Evolutionary conservation across 2,329 filamentous ascomycete species (phyloP).

Genomic region (Penicillium sp.): DNA sequence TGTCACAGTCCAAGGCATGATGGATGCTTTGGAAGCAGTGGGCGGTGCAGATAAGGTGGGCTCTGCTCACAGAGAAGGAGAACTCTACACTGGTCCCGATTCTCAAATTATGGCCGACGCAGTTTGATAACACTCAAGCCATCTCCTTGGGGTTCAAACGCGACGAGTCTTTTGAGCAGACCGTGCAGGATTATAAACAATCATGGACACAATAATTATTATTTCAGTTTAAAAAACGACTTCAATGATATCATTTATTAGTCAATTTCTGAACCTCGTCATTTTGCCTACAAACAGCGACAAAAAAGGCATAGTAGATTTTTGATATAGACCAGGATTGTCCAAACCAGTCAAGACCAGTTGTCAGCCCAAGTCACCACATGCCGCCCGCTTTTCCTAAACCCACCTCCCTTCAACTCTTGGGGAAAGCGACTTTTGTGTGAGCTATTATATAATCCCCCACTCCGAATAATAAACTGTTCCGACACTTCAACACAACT

Average conservation of each 20-base stretch:
- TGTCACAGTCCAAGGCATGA: conserved; percentile 55
- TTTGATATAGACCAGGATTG: neutral
- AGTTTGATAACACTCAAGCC: conserved; percentile 54
- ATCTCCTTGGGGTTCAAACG: conserved; percentile 51
- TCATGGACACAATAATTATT: conserved; percentile 16
- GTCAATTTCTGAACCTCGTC: neutral
- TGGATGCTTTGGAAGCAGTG: conserved; percentile 55
- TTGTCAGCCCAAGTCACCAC: neutral
- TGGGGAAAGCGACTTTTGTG: neutral
- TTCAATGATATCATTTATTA: neutral
- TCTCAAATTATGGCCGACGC: conserved; percentile 55
- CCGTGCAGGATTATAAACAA: conserved; percentile 57
- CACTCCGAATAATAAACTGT: neutral
- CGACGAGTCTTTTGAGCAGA: conserved; percentile 53
- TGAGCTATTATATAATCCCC: neutral
- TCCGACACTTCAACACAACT: conserved; percentile 20
- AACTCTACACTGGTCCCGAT: conserved; percentile 52
- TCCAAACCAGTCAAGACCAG: neutral
- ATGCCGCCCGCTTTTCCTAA: neutral
- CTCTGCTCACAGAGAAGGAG: conserved; percentile 52
- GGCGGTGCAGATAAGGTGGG: conserved; percentile 53
- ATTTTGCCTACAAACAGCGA: neutral
- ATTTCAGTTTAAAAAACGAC: neutral
- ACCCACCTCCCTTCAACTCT: neutral
- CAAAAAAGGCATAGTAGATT: neutral